Evolutionary conservation across 495 filamentous ascomycete genomes (phyloP).

Genomic region (Talaromyces proteolyticus): DNA sequence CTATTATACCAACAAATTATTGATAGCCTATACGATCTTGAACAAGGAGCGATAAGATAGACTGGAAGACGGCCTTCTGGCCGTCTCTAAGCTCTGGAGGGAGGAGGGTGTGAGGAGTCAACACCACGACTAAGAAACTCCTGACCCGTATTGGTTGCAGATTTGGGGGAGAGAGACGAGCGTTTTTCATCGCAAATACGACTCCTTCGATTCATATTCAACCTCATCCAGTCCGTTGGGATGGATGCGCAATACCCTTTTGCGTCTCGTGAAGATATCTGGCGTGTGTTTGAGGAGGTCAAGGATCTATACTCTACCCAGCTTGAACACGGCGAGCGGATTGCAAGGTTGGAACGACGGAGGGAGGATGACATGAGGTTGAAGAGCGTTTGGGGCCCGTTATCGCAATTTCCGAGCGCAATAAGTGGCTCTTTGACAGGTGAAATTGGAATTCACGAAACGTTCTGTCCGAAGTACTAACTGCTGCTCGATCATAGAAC

Average conservation of each 20-base stretch:
- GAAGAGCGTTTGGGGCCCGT: slow-evolving; percentile 77
- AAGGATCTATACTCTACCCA: slow-evolving; percentile 75
- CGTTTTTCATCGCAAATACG: slow-evolving; percentile 9
- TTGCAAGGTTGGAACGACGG: slow-evolving; percentile 72
- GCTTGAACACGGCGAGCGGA: slow-evolving; percentile 72
- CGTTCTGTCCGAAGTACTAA: background rate
- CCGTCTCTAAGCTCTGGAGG: slow-evolving; percentile 37
- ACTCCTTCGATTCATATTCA: too few species aligned
- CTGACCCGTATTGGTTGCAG: background rate
- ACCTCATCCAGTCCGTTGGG: slow-evolving; percentile 1
- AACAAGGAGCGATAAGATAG: slow-evolving; percentile 5
- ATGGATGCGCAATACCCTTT: slow-evolving; percentile 64
- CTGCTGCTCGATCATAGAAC: slow-evolving; percentile 6
- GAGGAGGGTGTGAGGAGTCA: slow-evolving; percentile 23
- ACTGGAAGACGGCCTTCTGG: slow-evolving; percentile 41
- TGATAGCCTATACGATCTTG: background rate
- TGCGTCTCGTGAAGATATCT: slow-evolving; percentile 71
- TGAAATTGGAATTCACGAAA: slow-evolving; percentile 24
- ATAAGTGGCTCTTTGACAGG: slow-evolving; percentile 66
- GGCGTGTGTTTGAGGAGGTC: slow-evolving; percentile 82
- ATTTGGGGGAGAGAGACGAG: background rate
- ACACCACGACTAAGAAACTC: slow-evolving; percentile 6
- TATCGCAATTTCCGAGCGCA: slow-evolving; percentile 74
- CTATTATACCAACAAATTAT: background rate
- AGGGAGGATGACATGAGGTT: slow-evolving; percentile 76